Base-by-base conservation (phyloP, 306 rosid genomes). In the Comarum palustre region DNA sequence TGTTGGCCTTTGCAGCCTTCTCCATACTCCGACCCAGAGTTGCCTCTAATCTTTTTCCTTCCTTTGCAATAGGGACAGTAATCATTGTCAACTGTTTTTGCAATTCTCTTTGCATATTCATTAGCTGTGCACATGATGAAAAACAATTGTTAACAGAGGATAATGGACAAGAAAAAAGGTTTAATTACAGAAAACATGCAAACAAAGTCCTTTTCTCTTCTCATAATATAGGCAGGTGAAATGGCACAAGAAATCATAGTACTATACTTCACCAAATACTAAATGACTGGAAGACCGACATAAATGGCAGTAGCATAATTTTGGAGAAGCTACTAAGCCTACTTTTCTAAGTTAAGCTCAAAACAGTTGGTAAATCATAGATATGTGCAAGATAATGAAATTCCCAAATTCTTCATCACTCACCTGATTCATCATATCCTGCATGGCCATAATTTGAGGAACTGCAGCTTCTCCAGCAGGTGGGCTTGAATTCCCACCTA, bases 351-450 rank as follows among this genome's bases (percentile, higher is more conserved):
- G 16, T 57, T 24, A 60, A 15, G 39, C 66, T 29, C 12, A 59
- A 32, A 34, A 36, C 6, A 27, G 20, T 68, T 34, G 15, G 24
- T 7, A 39, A 7, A 2, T 27, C 69, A 57, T 38, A 31, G 11
- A 34, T 2, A 39, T 10, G 29, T 1, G 45, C 8, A 55, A 10
- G 20, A 73, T 19, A 54, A 24, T 19, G 22, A 5, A 20, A 74
- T 16, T 14, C 29, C 36, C 3, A 67, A 39, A 7, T 32, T 46
- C 46, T 29, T 8, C 68, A 63, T 62, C n/a, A 71, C 43, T 70
- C 70, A 95, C 97, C 97, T 92, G 97, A 86, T 79, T 95, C 77
- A 95, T 71, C 15, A 77, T 80, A 73, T 92, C 99, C 75, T 92
- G 99, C 89, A 95, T 84, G 54, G 84, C 88, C 74, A 82, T 41